Evolutionary conservation across 179 eudicot genomes (phyloP).

Genomic region (Spinacia oleracea): DNA sequence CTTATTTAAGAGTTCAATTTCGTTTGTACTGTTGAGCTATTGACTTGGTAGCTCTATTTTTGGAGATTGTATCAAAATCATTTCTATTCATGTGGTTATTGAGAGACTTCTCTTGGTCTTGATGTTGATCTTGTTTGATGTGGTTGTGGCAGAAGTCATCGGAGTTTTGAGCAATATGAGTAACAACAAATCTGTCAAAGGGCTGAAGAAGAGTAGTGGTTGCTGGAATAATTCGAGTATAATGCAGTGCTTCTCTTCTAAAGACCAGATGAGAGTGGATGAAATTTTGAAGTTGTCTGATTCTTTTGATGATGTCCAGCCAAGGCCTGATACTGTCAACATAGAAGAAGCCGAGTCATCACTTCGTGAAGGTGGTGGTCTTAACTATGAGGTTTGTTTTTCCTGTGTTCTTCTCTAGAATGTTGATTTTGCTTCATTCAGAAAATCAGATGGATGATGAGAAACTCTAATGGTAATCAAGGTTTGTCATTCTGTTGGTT

Average conservation of each 20-base stretch:
- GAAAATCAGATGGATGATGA: background rate
- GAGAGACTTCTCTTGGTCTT: background rate
- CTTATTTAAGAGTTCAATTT: background rate
- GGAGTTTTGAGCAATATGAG: constrained; percentile 40
- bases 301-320: constrained; percentile 45
- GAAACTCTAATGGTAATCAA: background rate
- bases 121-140: constrained; percentile 13
- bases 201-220: constrained; percentile 25
- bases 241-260: constrained; percentile 68
- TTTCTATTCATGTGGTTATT: background rate
- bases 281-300: constrained; percentile 52
- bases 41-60: background rate
- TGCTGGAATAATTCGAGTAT: constrained; percentile 37
- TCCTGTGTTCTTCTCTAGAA: background rate
- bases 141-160: constrained; percentile 27
- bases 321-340: constrained; percentile 57
- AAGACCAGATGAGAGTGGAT: constrained; percentile 45
- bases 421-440: constrained; percentile 2
- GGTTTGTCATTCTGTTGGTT: background rate
- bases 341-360: constrained; percentile 94
- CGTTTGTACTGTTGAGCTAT: background rate
- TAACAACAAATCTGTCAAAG: constrained; percentile 34
- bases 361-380: constrained; percentile 71
- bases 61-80: background rate
- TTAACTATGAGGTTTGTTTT: constrained; percentile 76